A percentile compares a stretch with the other conserved stretches of the same genome.
Evolutionary conservation across 1,139 yeast species (phyloP).

Genomic region (Hansenula sp.): DNA sequence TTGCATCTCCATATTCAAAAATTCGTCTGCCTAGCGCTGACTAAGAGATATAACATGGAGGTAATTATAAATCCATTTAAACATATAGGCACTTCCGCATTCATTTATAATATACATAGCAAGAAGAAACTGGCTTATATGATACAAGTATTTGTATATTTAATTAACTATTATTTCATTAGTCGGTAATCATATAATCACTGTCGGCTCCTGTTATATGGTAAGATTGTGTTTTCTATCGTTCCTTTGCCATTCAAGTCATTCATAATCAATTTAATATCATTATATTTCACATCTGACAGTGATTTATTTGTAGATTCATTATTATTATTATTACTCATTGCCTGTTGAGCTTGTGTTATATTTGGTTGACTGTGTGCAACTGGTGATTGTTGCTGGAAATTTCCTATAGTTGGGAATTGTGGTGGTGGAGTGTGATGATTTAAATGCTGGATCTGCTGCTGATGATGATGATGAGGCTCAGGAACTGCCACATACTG

Average conservation of each 20-base stretch:
- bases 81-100: no score
- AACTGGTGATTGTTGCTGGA: neutral
- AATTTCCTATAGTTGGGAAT: neutral
- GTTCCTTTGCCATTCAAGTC: slow-evolving; percentile 8
- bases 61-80: no score
- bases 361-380: neutral
- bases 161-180: no score
- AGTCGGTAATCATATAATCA: neutral
- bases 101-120: no score
- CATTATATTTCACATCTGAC: slow-evolving; percentile 5
- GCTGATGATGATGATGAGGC: neutral
- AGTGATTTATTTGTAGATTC: neutral
- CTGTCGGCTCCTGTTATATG: slow-evolving; percentile 1
- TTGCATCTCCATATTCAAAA: no score
- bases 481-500: neutral
- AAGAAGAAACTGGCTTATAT: no score
- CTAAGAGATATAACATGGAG: no score
- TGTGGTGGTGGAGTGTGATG: neutral
- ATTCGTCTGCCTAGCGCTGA: no score
- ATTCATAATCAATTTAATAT: slow-evolving; percentile 11
- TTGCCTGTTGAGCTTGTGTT: neutral
- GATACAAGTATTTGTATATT: no score
- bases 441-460: neutral
- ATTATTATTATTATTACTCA: neutral
- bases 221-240: slow-evolving; percentile 1